Evolutionary conservation across 2,329 filamentous ascomycete genomes (phyloP), one percentile per base, ranked within the genome.

Genomic region (Botrytis hyacinthi): DNA sequence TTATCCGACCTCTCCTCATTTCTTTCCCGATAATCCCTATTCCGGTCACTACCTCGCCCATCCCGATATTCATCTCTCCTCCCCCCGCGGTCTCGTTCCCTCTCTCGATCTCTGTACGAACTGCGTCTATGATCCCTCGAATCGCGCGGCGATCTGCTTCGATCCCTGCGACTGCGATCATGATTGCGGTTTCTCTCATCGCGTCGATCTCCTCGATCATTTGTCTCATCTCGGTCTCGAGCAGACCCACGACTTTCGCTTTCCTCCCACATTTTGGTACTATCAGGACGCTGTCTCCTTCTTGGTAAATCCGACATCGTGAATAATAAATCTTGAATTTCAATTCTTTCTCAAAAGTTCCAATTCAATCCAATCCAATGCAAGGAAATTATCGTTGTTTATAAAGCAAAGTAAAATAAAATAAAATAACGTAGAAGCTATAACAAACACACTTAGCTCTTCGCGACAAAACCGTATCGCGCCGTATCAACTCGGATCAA

Each of bases 191-290:
- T 73, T 54, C 78, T 78, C 67, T 83, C 80, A 14, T 80, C 80
- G 42, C 79, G 81, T 60, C 80, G 78, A 68, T 82, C 79, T 76
- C 83, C 77, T 68, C 79, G 79, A 73, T 78, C 66, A 74, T 81
- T 81, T 60, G 83, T 80, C 74, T 84, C 80, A 74, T 82, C 82
- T 62, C 83, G 80, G 73, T 84, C 80, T 80, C 83, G 67, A 71
- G 72, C 77, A 46, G 74, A 74, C 22, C 77, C 77, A 37, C 77
- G 78, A 20, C 77, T 76, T 69, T 80, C 79, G 46, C 76, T 82
- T 60, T 87, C 85, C 75, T 92, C 89, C 87, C 88, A 89, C 86
- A 89, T 89, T 70, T 87, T 84, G 69, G 86, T 86, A 81, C 86
- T 89, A 77, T 91, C 89, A n/a, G 84, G 84, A 57, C 83, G 82